Evolutionary conservation across 176 grass and related monocot genomes (phyloP).

Genomic region (Musa itinerans): DNA sequence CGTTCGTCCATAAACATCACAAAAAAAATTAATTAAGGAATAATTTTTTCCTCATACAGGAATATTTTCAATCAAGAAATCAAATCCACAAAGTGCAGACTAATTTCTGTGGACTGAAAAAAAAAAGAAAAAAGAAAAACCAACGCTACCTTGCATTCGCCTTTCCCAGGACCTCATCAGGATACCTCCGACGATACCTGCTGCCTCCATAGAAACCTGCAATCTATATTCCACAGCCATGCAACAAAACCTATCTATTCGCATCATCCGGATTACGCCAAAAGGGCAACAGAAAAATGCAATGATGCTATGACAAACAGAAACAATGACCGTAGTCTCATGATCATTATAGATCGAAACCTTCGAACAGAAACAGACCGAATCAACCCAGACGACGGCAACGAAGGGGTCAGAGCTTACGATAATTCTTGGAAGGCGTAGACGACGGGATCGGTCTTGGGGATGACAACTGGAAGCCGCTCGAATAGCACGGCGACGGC

Average conservation of each 20-base stretch:
- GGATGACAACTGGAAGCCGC: slow-evolving; percentile 79
- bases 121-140: not conserved
- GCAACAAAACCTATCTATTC: not conserved
- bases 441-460: slow-evolving; percentile 76
- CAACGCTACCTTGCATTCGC: slow-evolving; percentile 19
- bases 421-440: slow-evolving; percentile 95
- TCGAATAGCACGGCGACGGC: slow-evolving; percentile 81
- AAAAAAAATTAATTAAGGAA: too few relatives aligned
- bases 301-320: not conserved
- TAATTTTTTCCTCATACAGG: too few relatives aligned
- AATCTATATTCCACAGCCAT: not conserved
- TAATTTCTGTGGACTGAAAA: not conserved
- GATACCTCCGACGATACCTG: slow-evolving; percentile 70
- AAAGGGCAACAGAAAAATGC: not conserved
- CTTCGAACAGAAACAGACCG: not conserved
- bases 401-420: slow-evolving; percentile 21
- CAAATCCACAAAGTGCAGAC: not conserved
- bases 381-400: not conserved
- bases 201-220: slow-evolving; percentile 86
- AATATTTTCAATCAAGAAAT: not conserved
- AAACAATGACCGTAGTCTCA: not conserved
- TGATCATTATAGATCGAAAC: not conserved
- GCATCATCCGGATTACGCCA: not conserved
- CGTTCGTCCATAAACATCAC: too few relatives aligned
- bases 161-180: slow-evolving; percentile 64